These are phyloP conservation scores for Exophiala sp. DNA, from an alignment of 2,329 filamentous ascomycete genomes.

Conservation along the genomic window DNA sequence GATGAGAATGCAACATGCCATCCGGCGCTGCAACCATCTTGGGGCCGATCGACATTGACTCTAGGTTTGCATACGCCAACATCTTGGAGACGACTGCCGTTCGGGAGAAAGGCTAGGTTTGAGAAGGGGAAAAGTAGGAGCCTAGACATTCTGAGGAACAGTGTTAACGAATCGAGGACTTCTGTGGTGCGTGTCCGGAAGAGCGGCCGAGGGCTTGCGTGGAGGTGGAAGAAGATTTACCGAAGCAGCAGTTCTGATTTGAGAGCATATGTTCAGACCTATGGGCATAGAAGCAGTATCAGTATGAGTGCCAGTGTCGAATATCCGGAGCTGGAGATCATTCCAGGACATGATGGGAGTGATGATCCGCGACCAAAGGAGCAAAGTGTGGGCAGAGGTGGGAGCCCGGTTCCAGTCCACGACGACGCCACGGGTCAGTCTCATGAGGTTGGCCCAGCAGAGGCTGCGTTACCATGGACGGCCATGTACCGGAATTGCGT, in stretches of 20 bases:
- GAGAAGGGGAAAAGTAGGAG: slow-evolving; percentile 20
- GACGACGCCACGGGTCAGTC: too few relatives aligned
- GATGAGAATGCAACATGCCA: slow-evolving; percentile 3
- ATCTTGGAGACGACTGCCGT: slow-evolving; percentile 15
- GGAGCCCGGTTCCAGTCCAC: too few relatives aligned
- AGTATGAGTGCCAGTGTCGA: slow-evolving; percentile 20
- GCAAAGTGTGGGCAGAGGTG: slow-evolving; percentile 3
- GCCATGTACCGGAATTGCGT: slow-evolving; percentile 19
- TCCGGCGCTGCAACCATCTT: neutral
- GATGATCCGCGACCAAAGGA: slow-evolving; percentile 2
- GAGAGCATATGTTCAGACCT: slow-evolving; percentile 15
- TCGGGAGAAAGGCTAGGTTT: slow-evolving; percentile 9
- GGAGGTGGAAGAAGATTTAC: slow-evolving; percentile 22
- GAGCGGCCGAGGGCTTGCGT: slow-evolving; percentile 12
- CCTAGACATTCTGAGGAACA: slow-evolving; percentile 14
- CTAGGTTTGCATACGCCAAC: slow-evolving; percentile 8
- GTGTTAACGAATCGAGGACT: neutral
- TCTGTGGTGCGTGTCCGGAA: neutral
- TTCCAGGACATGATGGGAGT: slow-evolving; percentile 14
- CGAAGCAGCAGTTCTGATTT: slow-evolving; percentile 24
- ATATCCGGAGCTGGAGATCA: slow-evolving; percentile 27
- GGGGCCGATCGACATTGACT: slow-evolving; percentile 1
- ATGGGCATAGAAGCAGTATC: slow-evolving; percentile 26
- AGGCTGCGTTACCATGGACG: slow-evolving; percentile 13
- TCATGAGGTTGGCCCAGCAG: neutral